Percentiles rank a stretch among this genome's conserved stretches.
These are phyloP conservation scores for Plasmodium malariae DNA, from an alignment of 169 alveolate genomes.

Conservation along the genomic window DNA sequence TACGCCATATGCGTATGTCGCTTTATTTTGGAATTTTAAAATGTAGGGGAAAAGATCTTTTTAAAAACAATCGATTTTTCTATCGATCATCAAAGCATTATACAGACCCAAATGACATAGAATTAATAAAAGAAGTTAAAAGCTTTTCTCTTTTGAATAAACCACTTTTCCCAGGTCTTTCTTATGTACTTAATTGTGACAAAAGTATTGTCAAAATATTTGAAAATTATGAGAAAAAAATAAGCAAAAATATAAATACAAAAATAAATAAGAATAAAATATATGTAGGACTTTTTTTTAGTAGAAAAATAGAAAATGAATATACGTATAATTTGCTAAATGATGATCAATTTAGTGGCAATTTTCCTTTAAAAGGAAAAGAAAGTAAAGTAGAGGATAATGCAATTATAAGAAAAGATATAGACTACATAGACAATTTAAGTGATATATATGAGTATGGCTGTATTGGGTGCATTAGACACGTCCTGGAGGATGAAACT, in stretches of 20 bases:
- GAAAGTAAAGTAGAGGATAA: not conserved
- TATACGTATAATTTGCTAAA: not conserved
- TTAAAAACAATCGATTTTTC: not conserved
- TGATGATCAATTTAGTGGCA: not conserved
- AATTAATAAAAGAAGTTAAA: constrained; percentile 21
- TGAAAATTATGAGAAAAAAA: constrained; percentile 13
- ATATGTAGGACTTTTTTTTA: constrained; percentile 60
- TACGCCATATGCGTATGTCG: constrained; percentile 3
- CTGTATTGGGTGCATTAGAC: constrained; percentile 21
- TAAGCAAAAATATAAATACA: too few relatives aligned
- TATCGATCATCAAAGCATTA: constrained; percentile 29
- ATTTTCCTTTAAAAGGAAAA: not conserved
- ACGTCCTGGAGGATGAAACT: constrained; percentile 18
- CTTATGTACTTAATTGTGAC: constrained; percentile 48
- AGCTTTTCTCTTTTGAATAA: constrained; percentile 38
- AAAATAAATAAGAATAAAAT: constrained; percentile 4
- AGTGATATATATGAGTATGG: constrained; percentile 29
- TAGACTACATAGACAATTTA: constrained; percentile 1
- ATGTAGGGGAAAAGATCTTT: not conserved
- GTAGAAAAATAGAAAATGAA: constrained; percentile 16
- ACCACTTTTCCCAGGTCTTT: constrained; percentile 71
- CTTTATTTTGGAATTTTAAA: not conserved
- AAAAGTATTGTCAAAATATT: constrained; percentile 11
- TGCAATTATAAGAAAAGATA: constrained; percentile 30
- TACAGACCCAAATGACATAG: constrained; percentile 4